Evolutionary conservation across 2,329 filamentous ascomycete species (phyloP).

Genomic region (Talaromyces sp.): DNA sequence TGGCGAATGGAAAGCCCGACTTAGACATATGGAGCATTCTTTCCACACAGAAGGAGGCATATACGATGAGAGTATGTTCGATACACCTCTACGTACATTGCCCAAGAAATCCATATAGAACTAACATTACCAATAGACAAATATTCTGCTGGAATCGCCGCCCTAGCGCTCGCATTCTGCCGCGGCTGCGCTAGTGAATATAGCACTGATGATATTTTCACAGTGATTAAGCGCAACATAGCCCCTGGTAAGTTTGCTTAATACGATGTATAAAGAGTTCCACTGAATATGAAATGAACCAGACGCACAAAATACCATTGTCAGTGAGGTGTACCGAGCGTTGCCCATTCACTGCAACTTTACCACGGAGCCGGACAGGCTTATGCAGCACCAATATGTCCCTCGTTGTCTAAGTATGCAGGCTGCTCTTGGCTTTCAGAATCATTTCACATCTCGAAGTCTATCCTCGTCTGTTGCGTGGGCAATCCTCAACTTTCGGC

Average conservation of each 20-base stretch:
- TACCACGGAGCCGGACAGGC: slow-evolving; percentile 67
- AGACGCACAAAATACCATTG: slow-evolving; percentile 59
- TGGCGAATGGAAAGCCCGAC: slow-evolving; percentile 32
- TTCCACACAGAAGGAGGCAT: slow-evolving; percentile 30
- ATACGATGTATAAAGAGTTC: neutral
- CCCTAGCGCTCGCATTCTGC: slow-evolving; percentile 50
- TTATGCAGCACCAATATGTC: slow-evolving; percentile 67
- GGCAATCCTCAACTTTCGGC: slow-evolving; percentile 68
- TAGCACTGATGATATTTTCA: slow-evolving; percentile 66
- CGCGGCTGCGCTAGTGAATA: slow-evolving; percentile 42
- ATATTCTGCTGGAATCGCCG: slow-evolving; percentile 52
- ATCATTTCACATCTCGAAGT: slow-evolving; percentile 54
- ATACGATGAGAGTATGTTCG: slow-evolving; percentile 32
- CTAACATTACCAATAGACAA: slow-evolving; percentile 22
- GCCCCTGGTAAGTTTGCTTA: slow-evolving; percentile 28
- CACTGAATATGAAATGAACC: slow-evolving; percentile 14
- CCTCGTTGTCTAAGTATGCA: slow-evolving; percentile 74
- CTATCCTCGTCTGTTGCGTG: slow-evolving; percentile 70
- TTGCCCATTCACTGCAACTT: slow-evolving; percentile 75
- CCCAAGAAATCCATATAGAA: neutral
- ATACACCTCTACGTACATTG: neutral
- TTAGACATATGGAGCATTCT: slow-evolving; percentile 35
- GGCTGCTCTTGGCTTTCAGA: slow-evolving; percentile 68
- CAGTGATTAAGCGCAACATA: slow-evolving; percentile 53
- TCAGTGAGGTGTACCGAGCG: slow-evolving; percentile 62